These are phyloP conservation scores for Vanilla planifolia DNA, from an alignment of 106 monocot genomes.

Conservation along the genomic window DNA sequence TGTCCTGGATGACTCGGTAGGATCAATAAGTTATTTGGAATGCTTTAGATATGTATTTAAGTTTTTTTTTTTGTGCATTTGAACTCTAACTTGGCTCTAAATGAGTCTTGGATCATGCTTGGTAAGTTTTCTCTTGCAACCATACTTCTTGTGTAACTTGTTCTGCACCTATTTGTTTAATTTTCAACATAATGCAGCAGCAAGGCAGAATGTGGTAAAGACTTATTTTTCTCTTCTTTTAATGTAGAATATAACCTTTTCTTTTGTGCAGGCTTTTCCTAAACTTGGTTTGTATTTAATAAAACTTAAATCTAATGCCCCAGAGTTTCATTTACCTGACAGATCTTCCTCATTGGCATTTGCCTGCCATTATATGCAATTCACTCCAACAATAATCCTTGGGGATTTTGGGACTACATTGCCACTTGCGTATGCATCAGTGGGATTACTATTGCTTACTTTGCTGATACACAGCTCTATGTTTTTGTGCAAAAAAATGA, in stretches of 20 bases:
- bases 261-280: not conserved
- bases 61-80: too few species aligned
- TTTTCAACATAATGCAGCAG: too few species aligned
- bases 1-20: too few species aligned
- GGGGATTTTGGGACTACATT: conserved; percentile 45
- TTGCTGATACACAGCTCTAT: conserved; percentile 87
- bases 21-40: too few species aligned
- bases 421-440: conserved; percentile 42
- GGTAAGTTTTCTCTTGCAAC: too few species aligned
- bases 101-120: too few species aligned
- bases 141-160: too few species aligned
- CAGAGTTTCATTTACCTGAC: conserved; percentile 3
- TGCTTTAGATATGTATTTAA: too few species aligned
- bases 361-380: conserved; percentile 90
- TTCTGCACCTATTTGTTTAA: too few species aligned
- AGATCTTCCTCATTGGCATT: conserved; percentile 85
- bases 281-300: not conserved
- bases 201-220: too few species aligned
- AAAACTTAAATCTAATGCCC: not conserved
- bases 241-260: conserved; percentile 3
- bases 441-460: conserved; percentile 66
- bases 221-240: too few species aligned
- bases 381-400: conserved; percentile 50
- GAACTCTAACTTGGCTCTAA: too few species aligned
- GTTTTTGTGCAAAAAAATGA: conserved; percentile 55